phyloP scores from a whole-genome alignment of 805 yeast species.

The Brettanomyces sp. region DNA sequence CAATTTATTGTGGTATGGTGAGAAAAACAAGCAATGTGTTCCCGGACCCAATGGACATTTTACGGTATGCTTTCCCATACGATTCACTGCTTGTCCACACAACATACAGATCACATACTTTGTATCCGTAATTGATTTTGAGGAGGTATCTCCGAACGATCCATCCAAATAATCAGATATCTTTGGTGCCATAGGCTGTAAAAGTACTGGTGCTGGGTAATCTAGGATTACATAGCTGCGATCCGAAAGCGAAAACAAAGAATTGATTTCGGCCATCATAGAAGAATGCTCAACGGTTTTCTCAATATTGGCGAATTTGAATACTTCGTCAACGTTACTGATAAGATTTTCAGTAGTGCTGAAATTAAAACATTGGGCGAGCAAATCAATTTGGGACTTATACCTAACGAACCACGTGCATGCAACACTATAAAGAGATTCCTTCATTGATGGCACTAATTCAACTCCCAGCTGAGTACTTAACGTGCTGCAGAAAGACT shows the following conservation, averaged over 20 bases:
- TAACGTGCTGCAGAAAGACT: no score
- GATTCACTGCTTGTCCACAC: slow-evolving; percentile 16
- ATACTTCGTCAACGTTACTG: slow-evolving; percentile 24
- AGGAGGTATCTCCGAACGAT: background rate
- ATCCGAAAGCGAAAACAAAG: no score
- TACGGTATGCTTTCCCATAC: slow-evolving; percentile 9
- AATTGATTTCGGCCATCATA: no score
- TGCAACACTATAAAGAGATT: background rate
- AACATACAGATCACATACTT: slow-evolving; percentile 15
- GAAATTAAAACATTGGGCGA: slow-evolving; percentile 3
- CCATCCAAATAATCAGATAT: slow-evolving; percentile 32
- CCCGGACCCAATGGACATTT: slow-evolving; percentile 15
- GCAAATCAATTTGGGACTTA: background rate
- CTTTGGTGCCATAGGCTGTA: slow-evolving; percentile 18
- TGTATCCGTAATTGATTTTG: background rate
- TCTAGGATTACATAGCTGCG: slow-evolving; percentile 9
- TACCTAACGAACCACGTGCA: background rate
- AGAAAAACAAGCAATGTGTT: slow-evolving; percentile 15
- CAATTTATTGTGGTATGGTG: slow-evolving; percentile 18
- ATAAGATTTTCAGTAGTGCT: slow-evolving; percentile 5
- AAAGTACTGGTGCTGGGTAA: slow-evolving; percentile 19
- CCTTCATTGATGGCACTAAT: no score
- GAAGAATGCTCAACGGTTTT: no score
- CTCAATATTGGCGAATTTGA: background rate
- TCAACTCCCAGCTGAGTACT: no score